These are phyloP conservation scores for Morella rubra DNA, from an alignment of 306 rosid species.

Conservation along the genomic window DNA sequence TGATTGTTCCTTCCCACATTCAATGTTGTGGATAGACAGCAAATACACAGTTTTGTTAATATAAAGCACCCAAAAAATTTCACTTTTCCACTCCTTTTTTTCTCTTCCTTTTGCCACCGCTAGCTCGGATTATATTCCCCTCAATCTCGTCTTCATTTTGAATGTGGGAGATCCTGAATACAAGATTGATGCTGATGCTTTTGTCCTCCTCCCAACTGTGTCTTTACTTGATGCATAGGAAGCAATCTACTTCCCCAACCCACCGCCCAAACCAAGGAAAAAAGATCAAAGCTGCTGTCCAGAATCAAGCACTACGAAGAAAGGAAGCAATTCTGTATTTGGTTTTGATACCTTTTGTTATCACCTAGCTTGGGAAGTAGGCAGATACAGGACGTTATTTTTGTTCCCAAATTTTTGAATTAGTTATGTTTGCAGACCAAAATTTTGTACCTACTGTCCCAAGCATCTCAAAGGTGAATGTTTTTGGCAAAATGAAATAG, in stretches of 20 bases:
- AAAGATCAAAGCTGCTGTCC: no score
- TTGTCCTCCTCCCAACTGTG: background rate
- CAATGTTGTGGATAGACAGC: background rate
- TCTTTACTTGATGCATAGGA: no score
- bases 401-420: no score
- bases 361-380: background rate
- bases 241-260: no score
- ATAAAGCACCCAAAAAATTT: background rate
- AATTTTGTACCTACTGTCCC: no score
- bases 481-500: no score
- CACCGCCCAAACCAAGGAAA: no score
- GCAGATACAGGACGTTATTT: no score
- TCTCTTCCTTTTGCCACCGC: background rate
- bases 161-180: background rate
- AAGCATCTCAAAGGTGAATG: no score
- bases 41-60: background rate
- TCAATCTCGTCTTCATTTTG: background rate
- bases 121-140: background rate
- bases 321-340: background rate
- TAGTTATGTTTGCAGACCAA: no score
- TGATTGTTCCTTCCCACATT: no score
- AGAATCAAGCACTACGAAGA: no score
- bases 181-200: background rate
- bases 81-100: background rate
- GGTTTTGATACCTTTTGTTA: background rate